Evolutionary conservation across 768 basidiomycete genomes (phyloP).

Genomic region (Podaxis pistillaris): DNA sequence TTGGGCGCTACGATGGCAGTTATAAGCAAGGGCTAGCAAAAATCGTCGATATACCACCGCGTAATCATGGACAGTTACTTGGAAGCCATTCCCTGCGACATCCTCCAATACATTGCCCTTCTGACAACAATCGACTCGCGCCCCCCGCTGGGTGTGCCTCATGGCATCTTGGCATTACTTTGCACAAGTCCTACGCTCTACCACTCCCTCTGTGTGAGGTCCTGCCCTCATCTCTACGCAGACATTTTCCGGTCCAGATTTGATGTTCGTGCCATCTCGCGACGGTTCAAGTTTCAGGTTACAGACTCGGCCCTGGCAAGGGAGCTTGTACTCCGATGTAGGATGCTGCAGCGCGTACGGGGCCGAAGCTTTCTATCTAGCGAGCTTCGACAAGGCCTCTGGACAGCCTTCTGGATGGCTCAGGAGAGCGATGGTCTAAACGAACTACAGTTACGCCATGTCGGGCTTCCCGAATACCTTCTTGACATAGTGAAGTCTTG

Average conservation of each 20-base stretch:
- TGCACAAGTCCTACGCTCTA: conserved; percentile 45
- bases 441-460: conserved; percentile 40
- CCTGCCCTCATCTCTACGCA: conserved; percentile 56
- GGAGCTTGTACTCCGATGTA: conserved; percentile 48
- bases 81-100: conserved; percentile 50
- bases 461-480: conserved; percentile 39
- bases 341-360: conserved; percentile 47
- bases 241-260: conserved; percentile 51
- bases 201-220: conserved; percentile 36
- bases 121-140: conserved; percentile 38
- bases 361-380: conserved; percentile 29
- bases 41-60: neutral
- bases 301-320: conserved; percentile 42
- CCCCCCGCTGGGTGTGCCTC: conserved; percentile 32
- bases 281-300: conserved; percentile 23
- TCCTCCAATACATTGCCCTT: conserved; percentile 56
- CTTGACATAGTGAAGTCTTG: conserved; percentile 25
- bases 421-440: conserved; percentile 54
- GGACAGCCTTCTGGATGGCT: conserved; percentile 59
- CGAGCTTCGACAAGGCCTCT: conserved; percentile 44
- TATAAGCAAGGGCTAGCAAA: conserved; percentile 1
- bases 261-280: conserved; percentile 31
- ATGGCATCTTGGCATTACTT: conserved; percentile 41
- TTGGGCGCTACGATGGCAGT: conserved; percentile 5
- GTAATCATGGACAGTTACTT: conserved; percentile 43